These are phyloP conservation scores for Viridothelium virens DNA, from an alignment of 495 filamentous ascomycete species.

Conservation along the genomic window DNA sequence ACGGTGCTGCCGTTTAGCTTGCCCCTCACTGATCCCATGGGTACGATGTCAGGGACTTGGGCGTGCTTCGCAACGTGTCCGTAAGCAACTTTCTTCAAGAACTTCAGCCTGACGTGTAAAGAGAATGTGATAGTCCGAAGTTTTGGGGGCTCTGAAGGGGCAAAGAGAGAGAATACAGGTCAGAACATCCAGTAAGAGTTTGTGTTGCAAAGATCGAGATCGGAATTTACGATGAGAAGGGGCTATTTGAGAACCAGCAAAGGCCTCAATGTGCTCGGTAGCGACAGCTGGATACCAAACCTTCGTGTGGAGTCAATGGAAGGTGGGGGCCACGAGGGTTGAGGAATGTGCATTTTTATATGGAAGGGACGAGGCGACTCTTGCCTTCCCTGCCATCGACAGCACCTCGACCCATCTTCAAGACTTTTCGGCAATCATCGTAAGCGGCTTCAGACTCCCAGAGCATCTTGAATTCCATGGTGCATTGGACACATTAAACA, in stretches of 20 bases:
- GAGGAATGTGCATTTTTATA: background rate
- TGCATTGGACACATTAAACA: too few relatives aligned
- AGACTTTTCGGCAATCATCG: background rate
- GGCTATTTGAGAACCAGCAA: background rate
- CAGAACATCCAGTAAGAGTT: background rate
- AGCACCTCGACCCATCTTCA: background rate
- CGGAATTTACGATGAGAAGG: background rate
- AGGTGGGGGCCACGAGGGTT: background rate
- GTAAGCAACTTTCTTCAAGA: background rate
- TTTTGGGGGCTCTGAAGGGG: too few relatives aligned
- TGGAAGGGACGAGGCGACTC: conserved; percentile 6
- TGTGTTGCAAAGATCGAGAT: background rate
- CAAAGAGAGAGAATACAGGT: background rate
- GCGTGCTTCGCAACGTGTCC: background rate
- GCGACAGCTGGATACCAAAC: background rate
- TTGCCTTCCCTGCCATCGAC: background rate
- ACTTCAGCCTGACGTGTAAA: background rate
- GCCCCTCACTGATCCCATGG: conserved; percentile 6
- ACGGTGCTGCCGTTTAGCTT: background rate
- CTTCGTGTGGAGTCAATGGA: background rate
- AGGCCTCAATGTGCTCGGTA: background rate
- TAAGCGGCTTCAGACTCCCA: too few relatives aligned
- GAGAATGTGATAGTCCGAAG: background rate
- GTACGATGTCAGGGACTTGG: background rate
- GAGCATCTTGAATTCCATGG: too few relatives aligned